Base-by-base conservation (phyloP, 768 basidiomycete species). In the Termitomyces sp. region DNA sequence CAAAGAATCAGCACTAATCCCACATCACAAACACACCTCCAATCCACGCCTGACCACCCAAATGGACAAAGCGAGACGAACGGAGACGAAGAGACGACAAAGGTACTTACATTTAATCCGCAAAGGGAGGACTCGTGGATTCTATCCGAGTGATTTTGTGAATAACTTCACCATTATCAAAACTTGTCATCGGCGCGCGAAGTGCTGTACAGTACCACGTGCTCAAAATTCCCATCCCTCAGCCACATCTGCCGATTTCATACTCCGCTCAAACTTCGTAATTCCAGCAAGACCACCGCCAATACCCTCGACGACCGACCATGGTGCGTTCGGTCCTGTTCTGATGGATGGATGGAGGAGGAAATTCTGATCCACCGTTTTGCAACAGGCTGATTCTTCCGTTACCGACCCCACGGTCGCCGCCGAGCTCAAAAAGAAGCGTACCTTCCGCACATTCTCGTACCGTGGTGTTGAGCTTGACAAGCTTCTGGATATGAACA, bases 401-500 rank as follows among this genome's bases (percentile, higher is more conserved):
- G 80, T 94, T 66, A 96, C 95, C 76, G 94, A 97, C 76, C 93
- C 94, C 70, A 75, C 86, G 75, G 77, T 92, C 73, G 97, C 96
- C 68, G 95, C 95, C 61, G 96, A 95, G 74, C 84, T 96, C 80
- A 97, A 97, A 89, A 95, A 94, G 83, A 94, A 87, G 86, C 82
- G 97, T 70, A 95, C 94, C 58, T 98, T 98, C 90, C 91, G 93
- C 70, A 98, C 96, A 68, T 98, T 96, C 82, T 92, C 92, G 36
- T 99, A 94, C 86, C 91, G 97, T 70, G 97, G 97, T 67, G 78
- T 99, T 68, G 95, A 96, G 82, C 91, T 99, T 66, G 94, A 98
- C 73, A 94, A 97, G 78, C 92, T 98, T 73, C 80, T 99, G 66
- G 97, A 99, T 75, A 74, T 99, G 80, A 84, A 77, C 80, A 98